Conservation (phyloP, 208 protist species). For the Crithidia mellificae region DNA sequence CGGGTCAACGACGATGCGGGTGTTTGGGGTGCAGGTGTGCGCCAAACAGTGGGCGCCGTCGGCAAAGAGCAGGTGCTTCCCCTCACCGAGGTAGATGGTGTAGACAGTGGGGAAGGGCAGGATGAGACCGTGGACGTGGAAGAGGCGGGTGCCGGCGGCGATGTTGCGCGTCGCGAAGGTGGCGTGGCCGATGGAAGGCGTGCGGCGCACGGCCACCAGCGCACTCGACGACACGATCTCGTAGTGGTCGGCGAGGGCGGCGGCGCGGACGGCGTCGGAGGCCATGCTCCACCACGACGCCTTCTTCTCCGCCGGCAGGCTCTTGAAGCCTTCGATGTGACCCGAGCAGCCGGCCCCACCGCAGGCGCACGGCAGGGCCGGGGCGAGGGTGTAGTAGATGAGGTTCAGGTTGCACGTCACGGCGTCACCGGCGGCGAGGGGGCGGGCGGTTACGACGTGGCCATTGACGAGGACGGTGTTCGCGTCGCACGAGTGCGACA, state of each 20-base stretch:
- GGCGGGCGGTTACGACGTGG: constrained; percentile 47
- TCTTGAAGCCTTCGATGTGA: constrained; percentile 51
- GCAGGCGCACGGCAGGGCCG: constrained; percentile 56
- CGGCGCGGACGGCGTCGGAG: constrained; percentile 40
- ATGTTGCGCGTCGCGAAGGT: constrained; percentile 65
- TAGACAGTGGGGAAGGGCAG: constrained; percentile 83
- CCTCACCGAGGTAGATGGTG: constrained; percentile 81
- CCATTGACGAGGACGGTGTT: constrained; percentile 71
- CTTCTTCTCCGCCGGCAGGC: constrained; percentile 38
- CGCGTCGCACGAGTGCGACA: constrained; percentile 78
- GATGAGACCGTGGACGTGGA: constrained; percentile 73
- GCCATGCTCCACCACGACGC: constrained; percentile 47
- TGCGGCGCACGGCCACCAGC: constrained; percentile 39
- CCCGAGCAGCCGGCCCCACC: constrained; percentile 38
- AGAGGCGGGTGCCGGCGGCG: constrained; percentile 54
- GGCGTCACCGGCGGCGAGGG: constrained; percentile 61
- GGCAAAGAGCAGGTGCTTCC: constrained; percentile 77
- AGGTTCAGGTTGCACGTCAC: constrained; percentile 74
- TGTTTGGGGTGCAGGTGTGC: constrained; percentile 84
- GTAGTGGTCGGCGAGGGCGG: constrained; percentile 45
- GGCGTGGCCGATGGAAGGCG: constrained; percentile 54
- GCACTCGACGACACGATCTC: constrained; percentile 45
- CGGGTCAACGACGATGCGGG: constrained; percentile 70
- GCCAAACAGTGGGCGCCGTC: constrained; percentile 77
- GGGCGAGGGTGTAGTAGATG: constrained; percentile 46